phyloP scores from a whole-genome alignment of 176 grass and related monocot species.

The Tillandsia leiboldiana region DNA sequence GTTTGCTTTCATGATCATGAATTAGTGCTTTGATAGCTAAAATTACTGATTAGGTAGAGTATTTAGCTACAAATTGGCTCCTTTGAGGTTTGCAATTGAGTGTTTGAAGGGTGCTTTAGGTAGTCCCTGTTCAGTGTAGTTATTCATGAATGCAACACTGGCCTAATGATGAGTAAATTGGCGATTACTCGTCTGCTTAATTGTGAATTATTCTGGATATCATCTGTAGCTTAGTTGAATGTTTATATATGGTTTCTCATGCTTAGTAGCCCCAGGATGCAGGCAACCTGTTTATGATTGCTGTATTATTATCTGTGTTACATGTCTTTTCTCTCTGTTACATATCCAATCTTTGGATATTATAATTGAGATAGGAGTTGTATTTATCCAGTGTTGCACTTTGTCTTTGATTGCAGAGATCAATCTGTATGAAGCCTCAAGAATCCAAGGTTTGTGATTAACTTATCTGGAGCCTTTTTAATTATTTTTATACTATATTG shows the following conservation, averaged over 20 bases:
- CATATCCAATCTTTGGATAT: neutral
- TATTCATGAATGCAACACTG: no score
- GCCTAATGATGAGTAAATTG: no score
- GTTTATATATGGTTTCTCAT: no score
- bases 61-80: neutral
- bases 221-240: no score
- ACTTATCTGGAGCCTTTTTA: slow-evolving; percentile 1
- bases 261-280: no score
- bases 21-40: neutral
- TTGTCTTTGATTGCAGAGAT: slow-evolving; percentile 45
- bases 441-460: slow-evolving; percentile 51
- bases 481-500: slow-evolving; percentile 9
- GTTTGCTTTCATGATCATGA: neutral
- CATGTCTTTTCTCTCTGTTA: slow-evolving; percentile 1
- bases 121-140: no score
- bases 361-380: slow-evolving; percentile 4
- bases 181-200: no score
- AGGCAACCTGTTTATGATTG: no score
- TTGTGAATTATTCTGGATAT: no score
- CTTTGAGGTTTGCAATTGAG: no score
- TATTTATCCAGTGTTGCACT: neutral
- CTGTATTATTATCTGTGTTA: no score
- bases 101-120: no score
- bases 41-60: neutral
- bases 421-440: slow-evolving; percentile 34